Conservation (phyloP, 2,329 filamentous ascomycete genomes). For the Diplocarpon mali region DNA sequence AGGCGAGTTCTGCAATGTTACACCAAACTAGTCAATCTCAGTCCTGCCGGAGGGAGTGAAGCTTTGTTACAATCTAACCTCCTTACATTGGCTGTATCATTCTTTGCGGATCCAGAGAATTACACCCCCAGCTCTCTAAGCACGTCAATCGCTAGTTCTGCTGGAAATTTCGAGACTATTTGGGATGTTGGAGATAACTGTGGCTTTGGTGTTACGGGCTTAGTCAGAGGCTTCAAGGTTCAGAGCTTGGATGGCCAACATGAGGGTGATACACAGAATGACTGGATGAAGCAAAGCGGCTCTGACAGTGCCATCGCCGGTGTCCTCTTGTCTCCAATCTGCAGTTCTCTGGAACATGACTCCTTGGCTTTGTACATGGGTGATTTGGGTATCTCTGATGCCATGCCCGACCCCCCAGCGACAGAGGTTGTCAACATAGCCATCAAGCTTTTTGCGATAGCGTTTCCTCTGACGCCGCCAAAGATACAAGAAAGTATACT, state of each 20-base stretch:
- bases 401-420: conserved; percentile 64
- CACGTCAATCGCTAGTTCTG: conserved; percentile 81
- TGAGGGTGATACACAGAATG: conserved; percentile 37
- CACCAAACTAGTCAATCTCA: conserved; percentile 78
- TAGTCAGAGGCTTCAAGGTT: conserved; percentile 68
- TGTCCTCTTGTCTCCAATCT: conserved; percentile 59
- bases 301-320: conserved; percentile 55
- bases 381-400: conserved; percentile 31
- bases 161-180: conserved; percentile 80
- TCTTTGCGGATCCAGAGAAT: conserved; percentile 87
- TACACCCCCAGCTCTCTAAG: conserved; percentile 78
- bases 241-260: conserved; percentile 61
- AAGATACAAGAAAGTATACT: conserved; percentile 94
- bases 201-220: conserved; percentile 82
- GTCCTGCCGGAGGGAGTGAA: conserved; percentile 74
- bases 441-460: conserved; percentile 84
- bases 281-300: conserved; percentile 42
- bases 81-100: conserved; percentile 75
- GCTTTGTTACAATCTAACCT: conserved; percentile 84
- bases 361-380: conserved; percentile 67
- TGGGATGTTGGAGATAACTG: conserved; percentile 95
- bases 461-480: conserved; percentile 75
- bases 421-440: conserved; percentile 94
- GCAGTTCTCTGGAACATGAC: conserved; percentile 79
- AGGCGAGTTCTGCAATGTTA: conserved; percentile 91